These are phyloP conservation scores for Penicillium riverlandense DNA, from an alignment of 495 filamentous ascomycete species.

Conservation along the genomic window DNA sequence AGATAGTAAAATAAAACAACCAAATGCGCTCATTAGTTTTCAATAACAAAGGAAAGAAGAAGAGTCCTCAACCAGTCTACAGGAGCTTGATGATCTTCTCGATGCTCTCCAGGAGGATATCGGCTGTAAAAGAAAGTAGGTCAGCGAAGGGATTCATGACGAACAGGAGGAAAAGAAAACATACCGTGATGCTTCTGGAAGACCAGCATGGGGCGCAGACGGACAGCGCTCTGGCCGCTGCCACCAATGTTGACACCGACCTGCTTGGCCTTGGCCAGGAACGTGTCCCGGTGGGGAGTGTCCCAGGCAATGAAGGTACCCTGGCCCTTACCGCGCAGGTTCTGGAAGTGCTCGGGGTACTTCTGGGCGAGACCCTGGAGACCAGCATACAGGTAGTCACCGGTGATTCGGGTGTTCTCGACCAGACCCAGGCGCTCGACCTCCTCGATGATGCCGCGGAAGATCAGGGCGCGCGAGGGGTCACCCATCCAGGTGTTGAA, in stretches of 20 bases:
- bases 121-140: slow-evolving; percentile 35
- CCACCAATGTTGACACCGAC: slow-evolving; percentile 93
- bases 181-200: slow-evolving; percentile 90
- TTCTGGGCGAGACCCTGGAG: slow-evolving; percentile 61
- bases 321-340: slow-evolving; percentile 87
- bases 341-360: slow-evolving; percentile 79
- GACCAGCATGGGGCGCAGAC: slow-evolving; percentile 90
- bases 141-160: background rate
- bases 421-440: slow-evolving; percentile 78
- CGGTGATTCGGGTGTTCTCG: slow-evolving; percentile 69
- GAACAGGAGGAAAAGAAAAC: slow-evolving; percentile 11
- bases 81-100: slow-evolving; percentile 68
- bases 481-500: slow-evolving; percentile 99
- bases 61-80: slow-evolving; percentile 19
- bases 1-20: slow-evolving; percentile 2
- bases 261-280: slow-evolving; percentile 65
- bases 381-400: slow-evolving; percentile 72
- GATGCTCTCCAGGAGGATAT: slow-evolving; percentile 58
- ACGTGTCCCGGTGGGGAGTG: slow-evolving; percentile 74
- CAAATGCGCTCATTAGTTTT: slow-evolving; percentile 18
- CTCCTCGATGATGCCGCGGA: slow-evolving; percentile 86
- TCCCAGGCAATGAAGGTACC: slow-evolving; percentile 98
- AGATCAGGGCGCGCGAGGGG: slow-evolving; percentile 81
- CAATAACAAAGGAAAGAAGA: background rate
- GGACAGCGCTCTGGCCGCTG: slow-evolving; percentile 68